These are phyloP conservation scores for Chaetomiaceae sp. DNA, from an alignment of 2,329 filamentous ascomycete species.

Conservation along the genomic window DNA sequence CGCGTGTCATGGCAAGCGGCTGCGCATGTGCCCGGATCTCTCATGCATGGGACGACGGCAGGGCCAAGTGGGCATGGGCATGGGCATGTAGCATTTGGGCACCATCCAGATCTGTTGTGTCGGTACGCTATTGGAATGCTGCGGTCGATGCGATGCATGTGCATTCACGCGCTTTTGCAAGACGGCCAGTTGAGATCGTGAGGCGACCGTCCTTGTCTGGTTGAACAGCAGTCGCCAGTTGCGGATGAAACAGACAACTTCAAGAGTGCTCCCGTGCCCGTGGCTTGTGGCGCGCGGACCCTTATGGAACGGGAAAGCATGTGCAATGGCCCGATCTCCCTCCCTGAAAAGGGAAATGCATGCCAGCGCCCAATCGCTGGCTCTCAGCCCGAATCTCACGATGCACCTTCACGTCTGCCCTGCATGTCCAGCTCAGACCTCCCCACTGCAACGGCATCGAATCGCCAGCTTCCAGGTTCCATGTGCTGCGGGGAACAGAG, in stretches of 20 bases:
- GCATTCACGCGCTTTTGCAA: too few species aligned
- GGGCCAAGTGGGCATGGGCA: too few species aligned
- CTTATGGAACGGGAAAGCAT: conserved; percentile 6
- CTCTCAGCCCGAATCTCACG: conserved; percentile 2
- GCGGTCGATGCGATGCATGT: too few species aligned
- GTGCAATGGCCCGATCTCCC: conserved; percentile 9
- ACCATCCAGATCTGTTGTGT: neutral
- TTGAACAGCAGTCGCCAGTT: too few species aligned
- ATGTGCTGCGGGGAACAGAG: neutral
- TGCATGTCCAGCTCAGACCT: conserved; percentile 9
- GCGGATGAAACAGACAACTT: too few species aligned
- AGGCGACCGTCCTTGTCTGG: neutral
- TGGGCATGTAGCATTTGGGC: neutral
- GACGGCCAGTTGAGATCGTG: neutral
- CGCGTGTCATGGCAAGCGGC: conserved; percentile 11
- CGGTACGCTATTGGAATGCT: too few species aligned
- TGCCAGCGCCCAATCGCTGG: conserved; percentile 12
- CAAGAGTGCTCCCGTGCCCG: neutral
- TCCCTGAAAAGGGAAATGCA: too few species aligned
- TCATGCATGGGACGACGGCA: conserved; percentile 5
- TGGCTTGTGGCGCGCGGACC: neutral
- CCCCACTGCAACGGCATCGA: neutral
- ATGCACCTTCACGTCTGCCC: conserved; percentile 2
- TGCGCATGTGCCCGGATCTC: conserved; percentile 1
- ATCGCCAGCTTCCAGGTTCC: conserved; percentile 11